Percentiles rank a stretch among this genome's conserved stretches.
Evolutionary conservation across 495 filamentous ascomycete genomes (phyloP).

Genomic region (Hyaloscypha variabilis): DNA sequence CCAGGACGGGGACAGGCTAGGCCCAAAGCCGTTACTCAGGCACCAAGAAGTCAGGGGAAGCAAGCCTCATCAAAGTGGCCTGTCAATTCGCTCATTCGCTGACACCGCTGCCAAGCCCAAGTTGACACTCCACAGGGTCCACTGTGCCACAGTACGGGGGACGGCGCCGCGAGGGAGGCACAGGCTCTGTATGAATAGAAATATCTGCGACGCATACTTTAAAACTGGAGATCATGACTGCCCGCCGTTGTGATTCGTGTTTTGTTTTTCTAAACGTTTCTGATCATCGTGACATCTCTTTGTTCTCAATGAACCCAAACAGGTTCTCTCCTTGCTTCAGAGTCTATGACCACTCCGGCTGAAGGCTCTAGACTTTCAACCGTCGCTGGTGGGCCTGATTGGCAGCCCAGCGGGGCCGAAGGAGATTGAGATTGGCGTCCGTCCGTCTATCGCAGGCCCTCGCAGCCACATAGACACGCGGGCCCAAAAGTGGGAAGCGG

Average conservation of each 20-base stretch:
- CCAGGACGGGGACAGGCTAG: not conserved
- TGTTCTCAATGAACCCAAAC: not conserved
- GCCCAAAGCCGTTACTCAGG: not conserved
- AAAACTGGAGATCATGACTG: not conserved
- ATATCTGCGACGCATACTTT: not conserved
- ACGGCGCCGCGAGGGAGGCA: too few species aligned
- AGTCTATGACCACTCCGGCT: not conserved
- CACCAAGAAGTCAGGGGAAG: not conserved
- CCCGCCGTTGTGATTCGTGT: not conserved
- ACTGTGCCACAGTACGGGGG: not conserved
- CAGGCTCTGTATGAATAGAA: not conserved
- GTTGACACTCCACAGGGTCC: not conserved
- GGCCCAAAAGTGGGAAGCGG: not conserved
- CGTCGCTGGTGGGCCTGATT: not conserved
- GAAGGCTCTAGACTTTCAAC: not conserved
- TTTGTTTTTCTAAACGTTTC: not conserved
- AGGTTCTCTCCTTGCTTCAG: conserved; percentile 2
- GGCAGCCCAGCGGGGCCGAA: not conserved
- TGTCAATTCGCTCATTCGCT: not conserved
- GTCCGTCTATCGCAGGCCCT: not conserved
- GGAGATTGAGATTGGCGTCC: conserved; percentile 11
- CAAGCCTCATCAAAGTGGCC: not conserved
- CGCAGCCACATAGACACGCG: not conserved
- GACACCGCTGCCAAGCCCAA: too few species aligned
- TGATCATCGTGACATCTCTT: not conserved